phyloP scores from a whole-genome alignment of 1,284 basidiomycete genomes.

The Fomitopsis schrenkii region DNA sequence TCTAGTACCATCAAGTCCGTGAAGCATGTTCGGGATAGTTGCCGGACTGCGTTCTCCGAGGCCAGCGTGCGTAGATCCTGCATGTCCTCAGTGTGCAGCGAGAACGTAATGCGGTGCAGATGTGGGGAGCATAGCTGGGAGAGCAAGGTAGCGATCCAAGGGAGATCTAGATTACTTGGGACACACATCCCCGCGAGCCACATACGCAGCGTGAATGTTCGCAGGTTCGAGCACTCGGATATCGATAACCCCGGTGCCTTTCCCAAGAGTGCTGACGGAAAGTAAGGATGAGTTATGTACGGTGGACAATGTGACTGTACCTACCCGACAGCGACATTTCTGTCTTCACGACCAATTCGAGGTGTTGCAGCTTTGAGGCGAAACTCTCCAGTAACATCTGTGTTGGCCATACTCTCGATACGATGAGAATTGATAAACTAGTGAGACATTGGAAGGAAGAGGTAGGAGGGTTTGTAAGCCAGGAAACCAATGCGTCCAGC shows the following conservation, averaged over 20 bases:
- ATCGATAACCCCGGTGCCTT: constrained; percentile 7
- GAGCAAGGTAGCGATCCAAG: constrained; percentile 12
- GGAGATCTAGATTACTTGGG: constrained; percentile 12
- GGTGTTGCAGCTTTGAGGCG: background rate
- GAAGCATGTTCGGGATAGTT: constrained; percentile 7
- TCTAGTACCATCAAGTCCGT: constrained; percentile 12
- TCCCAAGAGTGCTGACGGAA: background rate
- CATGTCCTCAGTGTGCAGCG: background rate
- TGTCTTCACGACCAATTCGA: background rate
- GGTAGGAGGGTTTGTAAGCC: background rate
- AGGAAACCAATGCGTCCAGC: background rate
- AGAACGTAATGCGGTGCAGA: background rate
- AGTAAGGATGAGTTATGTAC: background rate
- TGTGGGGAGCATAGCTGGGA: constrained; percentile 7
- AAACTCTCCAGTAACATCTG: background rate
- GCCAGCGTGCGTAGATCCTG: constrained; percentile 13
- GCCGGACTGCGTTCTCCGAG: constrained; percentile 17
- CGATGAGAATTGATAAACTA: background rate
- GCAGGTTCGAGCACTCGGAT: constrained; percentile 7
- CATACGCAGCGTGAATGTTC: constrained; percentile 10
- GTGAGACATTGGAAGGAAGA: background rate
- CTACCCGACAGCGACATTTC: background rate
- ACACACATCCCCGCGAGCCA: constrained; percentile 18
- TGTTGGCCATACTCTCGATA: background rate
- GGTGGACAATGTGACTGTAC: background rate